phyloP scores from a whole-genome alignment of 805 yeast species.

The Komagataella ulmi region DNA sequence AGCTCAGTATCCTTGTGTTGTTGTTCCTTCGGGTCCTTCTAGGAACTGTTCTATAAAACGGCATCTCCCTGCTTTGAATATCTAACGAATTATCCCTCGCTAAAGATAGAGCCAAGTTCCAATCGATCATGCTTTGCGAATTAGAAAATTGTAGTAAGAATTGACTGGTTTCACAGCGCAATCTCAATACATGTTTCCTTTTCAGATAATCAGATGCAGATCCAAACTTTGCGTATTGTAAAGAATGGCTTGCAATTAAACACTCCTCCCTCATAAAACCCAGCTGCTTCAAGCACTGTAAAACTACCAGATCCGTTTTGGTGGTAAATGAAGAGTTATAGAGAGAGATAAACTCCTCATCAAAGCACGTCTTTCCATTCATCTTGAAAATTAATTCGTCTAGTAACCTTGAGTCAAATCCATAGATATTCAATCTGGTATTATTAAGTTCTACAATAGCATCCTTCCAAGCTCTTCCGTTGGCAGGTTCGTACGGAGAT shows the following conservation, averaged over 20 bases:
- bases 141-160: constrained; percentile 51
- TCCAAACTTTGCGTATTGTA: constrained; percentile 79
- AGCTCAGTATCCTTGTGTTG: not conserved
- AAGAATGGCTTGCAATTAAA: constrained; percentile 53
- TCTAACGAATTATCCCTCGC: constrained; percentile 79
- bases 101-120: constrained; percentile 61
- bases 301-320: constrained; percentile 13
- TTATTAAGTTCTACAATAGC: constrained; percentile 67
- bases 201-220: constrained; percentile 77
- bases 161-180: constrained; percentile 79
- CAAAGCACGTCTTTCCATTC: constrained; percentile 2
- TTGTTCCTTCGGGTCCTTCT: constrained; percentile 37
- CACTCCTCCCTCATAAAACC: constrained; percentile 18
- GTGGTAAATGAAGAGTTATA: constrained; percentile 16
- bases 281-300: constrained; percentile 7
- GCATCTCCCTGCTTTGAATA: constrained; percentile 54
- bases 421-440: constrained; percentile 69
- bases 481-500: constrained; percentile 63
- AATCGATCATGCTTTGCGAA: constrained; percentile 56
- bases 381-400: not conserved
- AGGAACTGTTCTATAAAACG: constrained; percentile 72
- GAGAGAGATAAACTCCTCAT: constrained; percentile 1
- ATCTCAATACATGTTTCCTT: constrained; percentile 49
- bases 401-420: constrained; percentile 8
- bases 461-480: constrained; percentile 57